phyloP scores from a whole-genome alignment of 164 flowering plant species.

The Kingdonia uniflora region DNA sequence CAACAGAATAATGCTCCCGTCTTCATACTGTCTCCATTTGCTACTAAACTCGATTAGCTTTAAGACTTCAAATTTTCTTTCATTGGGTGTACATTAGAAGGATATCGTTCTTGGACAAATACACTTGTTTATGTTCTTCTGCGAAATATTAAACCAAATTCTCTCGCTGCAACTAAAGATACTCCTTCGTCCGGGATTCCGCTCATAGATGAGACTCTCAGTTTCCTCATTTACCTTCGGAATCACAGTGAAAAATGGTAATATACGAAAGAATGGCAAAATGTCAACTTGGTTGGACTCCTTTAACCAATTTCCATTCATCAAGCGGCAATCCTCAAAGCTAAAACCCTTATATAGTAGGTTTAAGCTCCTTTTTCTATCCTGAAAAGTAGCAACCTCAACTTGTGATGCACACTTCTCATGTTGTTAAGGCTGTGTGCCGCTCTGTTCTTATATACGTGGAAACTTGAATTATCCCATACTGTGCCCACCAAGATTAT shows the following conservation, averaged over 20 bases:
- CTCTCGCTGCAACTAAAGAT: constrained; percentile 90
- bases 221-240: constrained; percentile 77
- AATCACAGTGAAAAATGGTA: constrained; percentile 86
- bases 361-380: constrained; percentile 25
- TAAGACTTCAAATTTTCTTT: constrained; percentile 83
- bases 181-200: constrained; percentile 95
- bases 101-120: constrained; percentile 50
- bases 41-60: constrained; percentile 80
- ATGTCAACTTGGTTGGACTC: constrained; percentile 43
- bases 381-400: constrained; percentile 39
- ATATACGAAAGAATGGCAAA: constrained; percentile 54
- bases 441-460: constrained; percentile 9
- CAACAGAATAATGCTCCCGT: constrained; percentile 62
- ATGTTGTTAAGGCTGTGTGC: constrained; percentile 4
- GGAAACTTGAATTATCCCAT: constrained; percentile 11
- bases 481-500: constrained; percentile 35
- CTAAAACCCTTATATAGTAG: constrained; percentile 64
- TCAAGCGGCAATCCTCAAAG: constrained; percentile 71
- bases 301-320: constrained; percentile 69
- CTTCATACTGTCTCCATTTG: constrained; percentile 68
- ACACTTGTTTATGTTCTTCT: constrained; percentile 76
- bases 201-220: constrained; percentile 66
- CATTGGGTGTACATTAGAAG: constrained; percentile 32
- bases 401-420: constrained; percentile 31
- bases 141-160: constrained; percentile 85